These are phyloP conservation scores for Sarocladium oryzae DNA, from an alignment of 2,329 filamentous ascomycete species.

Conservation along the genomic window DNA sequence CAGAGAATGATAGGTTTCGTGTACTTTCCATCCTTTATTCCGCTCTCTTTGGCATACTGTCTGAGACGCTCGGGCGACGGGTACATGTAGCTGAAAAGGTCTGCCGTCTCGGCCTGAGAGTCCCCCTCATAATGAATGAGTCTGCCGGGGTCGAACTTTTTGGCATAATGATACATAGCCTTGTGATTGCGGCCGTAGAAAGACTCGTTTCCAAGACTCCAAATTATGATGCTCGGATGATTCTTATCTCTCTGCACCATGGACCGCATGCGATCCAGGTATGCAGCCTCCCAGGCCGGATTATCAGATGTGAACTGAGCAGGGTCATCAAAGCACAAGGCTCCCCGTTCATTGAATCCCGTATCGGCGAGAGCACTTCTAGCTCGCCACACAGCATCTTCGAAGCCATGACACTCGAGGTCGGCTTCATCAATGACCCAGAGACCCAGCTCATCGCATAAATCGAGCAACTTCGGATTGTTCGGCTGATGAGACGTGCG, in stretches of 20 bases:
- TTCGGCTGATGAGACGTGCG: slow-evolving; percentile 64
- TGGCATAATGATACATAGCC: slow-evolving; percentile 60
- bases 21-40: slow-evolving; percentile 22
- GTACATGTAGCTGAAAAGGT: slow-evolving; percentile 67
- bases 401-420: slow-evolving; percentile 49
- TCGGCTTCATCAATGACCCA: slow-evolving; percentile 51
- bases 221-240: slow-evolving; percentile 62
- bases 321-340: neutral
- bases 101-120: slow-evolving; percentile 48
- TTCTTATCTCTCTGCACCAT: slow-evolving; percentile 65
- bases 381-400: slow-evolving; percentile 32
- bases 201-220: slow-evolving; percentile 68
- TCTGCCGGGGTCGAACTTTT: slow-evolving; percentile 46
- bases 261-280: slow-evolving; percentile 60
- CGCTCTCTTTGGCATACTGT: slow-evolving; percentile 17
- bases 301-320: slow-evolving; percentile 53
- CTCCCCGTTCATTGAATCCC: neutral
- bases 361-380: neutral
- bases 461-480: slow-evolving; percentile 50
- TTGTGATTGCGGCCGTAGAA: slow-evolving; percentile 65
- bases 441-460: slow-evolving; percentile 60
- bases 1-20: slow-evolving; percentile 54
- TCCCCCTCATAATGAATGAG: slow-evolving; percentile 62
- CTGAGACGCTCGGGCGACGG: slow-evolving; percentile 43
- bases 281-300: slow-evolving; percentile 53